A percentile compares a stretch with the other conserved stretches of the same genome.
Evolutionary conservation across 1,284 basidiomycete species (phyloP).

Genomic region (Singerocomus rubriflavus): DNA sequence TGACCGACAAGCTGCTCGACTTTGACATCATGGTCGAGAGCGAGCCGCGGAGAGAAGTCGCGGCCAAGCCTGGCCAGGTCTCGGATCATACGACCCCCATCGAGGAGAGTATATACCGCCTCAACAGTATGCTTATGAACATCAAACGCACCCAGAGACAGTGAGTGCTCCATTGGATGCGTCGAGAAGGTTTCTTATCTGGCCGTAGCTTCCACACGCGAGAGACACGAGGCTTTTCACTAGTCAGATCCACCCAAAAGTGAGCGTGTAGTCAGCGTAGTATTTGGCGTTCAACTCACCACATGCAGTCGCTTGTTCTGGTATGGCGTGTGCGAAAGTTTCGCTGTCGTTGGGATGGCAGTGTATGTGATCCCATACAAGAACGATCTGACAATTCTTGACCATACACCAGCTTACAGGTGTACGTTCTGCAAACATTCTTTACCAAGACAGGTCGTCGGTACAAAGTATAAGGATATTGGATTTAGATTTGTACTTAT

Average conservation of each 20-base stretch:
- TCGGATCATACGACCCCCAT: constrained; percentile 87
- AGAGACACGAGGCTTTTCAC: constrained; percentile 78
- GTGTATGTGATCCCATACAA: constrained; percentile 47
- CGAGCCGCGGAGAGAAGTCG: constrained; percentile 82
- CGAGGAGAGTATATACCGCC: constrained; percentile 90
- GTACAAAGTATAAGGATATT: constrained; percentile 67
- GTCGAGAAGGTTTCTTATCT: constrained; percentile 9
- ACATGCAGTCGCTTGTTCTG: constrained; percentile 76
- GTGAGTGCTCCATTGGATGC: constrained; percentile 42
- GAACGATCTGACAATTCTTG: background rate
- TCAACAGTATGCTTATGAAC: constrained; percentile 80
- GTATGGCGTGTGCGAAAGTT: constrained; percentile 80
- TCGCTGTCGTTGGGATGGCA: constrained; percentile 80
- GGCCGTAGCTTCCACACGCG: constrained; percentile 70
- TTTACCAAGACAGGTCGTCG: constrained; percentile 84
- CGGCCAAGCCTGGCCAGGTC: constrained; percentile 80
- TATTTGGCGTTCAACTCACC: constrained; percentile 25
- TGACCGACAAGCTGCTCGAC: constrained; percentile 89
- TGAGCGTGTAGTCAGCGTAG: constrained; percentile 31
- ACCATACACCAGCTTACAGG: constrained; percentile 62
- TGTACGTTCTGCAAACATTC: constrained; percentile 90
- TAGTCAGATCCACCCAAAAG: constrained; percentile 79
- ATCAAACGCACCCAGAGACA: constrained; percentile 92
- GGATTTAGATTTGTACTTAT: constrained; percentile 10
- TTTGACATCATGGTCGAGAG: constrained; percentile 98